Conservation (phyloP, 2,329 filamentous ascomycete genomes). For the Pyrenochaeta sp. region DNA sequence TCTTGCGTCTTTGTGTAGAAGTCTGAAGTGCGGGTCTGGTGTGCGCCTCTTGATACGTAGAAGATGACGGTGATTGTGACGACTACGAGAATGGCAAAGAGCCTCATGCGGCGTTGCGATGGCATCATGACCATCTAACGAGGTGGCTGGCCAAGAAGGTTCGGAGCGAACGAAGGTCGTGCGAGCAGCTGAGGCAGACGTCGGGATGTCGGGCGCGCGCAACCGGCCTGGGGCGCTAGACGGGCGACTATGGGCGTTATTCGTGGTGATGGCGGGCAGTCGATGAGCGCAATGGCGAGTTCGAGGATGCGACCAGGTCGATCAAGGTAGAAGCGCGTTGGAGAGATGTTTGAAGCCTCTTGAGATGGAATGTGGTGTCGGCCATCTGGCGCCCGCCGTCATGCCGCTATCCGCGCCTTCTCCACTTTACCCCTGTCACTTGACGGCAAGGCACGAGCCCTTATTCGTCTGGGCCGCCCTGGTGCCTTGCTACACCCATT, state of each 20-base stretch:
- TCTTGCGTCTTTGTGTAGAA: slow-evolving; percentile 68
- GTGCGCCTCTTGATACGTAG: slow-evolving; percentile 73
- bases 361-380: slow-evolving; percentile 14
- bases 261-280: slow-evolving; percentile 4
- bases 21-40: slow-evolving; percentile 59
- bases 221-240: background rate
- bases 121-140: slow-evolving; percentile 39
- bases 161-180: too few relatives aligned
- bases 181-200: slow-evolving; percentile 6
- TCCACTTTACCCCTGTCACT: slow-evolving; percentile 7
- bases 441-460: slow-evolving; percentile 5
- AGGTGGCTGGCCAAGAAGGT: too few relatives aligned
- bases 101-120: slow-evolving; percentile 68
- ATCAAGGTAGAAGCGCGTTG: slow-evolving; percentile 5
- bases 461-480: slow-evolving; percentile 5
- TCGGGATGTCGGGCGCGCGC: slow-evolving; percentile 4
- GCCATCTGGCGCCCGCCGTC: slow-evolving; percentile 11
- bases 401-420: slow-evolving; percentile 9
- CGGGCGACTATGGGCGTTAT: background rate
- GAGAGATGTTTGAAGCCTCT: slow-evolving; percentile 5
- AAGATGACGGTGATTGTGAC: slow-evolving; percentile 71
- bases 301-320: too few relatives aligned
- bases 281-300: too few relatives aligned
- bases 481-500: slow-evolving; percentile 5
- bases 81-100: slow-evolving; percentile 70